phyloP scores from a whole-genome alignment of 139 green algal species.

The Chlorella sp. region DNA sequence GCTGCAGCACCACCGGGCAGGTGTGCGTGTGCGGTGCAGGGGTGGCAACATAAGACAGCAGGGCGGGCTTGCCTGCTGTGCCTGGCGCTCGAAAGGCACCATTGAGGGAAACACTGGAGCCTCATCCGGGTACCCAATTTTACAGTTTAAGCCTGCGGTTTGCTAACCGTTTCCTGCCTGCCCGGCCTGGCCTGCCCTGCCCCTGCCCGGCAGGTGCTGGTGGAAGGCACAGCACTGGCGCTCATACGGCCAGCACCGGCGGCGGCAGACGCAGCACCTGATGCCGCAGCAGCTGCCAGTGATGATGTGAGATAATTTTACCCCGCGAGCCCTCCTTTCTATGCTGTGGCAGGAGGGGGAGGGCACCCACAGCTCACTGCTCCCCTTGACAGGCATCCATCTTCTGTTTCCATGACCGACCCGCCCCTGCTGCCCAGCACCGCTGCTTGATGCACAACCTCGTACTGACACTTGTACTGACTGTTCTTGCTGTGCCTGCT shows the following conservation, averaged over 20 bases:
- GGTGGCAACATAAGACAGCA: no score
- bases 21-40: no score
- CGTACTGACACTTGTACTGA: no score
- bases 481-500: not conserved
- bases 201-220: not conserved
- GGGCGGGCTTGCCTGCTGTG: no score
- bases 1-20: not conserved
- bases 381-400: not conserved
- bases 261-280: not conserved
- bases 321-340: no score
- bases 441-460: not conserved
- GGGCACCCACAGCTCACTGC: not conserved
- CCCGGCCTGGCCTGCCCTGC: no score
- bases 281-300: not conserved
- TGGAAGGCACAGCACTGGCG: constrained; percentile 28
- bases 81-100: no score
- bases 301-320: no score
- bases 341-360: not conserved
- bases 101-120: no score
- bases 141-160: no score
- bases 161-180: no score
- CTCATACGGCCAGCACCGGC: not conserved
- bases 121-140: no score
- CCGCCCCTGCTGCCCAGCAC: not conserved
- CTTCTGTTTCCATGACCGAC: not conserved